phyloP scores from a whole-genome alignment of 2,329 filamentous ascomycete genomes.

The Lasiodiplodia sp. region DNA sequence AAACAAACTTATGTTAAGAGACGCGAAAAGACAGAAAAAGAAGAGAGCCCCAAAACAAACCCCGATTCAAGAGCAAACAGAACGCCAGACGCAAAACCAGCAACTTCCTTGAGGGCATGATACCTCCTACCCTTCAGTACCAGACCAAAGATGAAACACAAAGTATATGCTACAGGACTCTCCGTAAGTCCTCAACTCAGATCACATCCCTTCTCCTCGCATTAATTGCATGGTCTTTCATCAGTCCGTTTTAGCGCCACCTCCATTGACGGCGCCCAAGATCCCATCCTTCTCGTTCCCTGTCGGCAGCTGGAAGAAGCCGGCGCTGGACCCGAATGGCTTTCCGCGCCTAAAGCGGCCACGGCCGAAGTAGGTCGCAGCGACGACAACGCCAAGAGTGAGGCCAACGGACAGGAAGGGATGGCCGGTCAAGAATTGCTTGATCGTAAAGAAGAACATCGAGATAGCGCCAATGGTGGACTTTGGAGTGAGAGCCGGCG shows the following conservation, averaged over 20 bases:
- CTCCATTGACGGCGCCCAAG: constrained; percentile 47
- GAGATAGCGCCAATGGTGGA: constrained; percentile 76
- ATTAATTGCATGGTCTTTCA: constrained; percentile 27
- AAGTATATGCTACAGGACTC: constrained; percentile 21
- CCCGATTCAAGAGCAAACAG: neutral
- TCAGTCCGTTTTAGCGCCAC: constrained; percentile 41
- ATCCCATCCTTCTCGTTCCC: constrained; percentile 72
- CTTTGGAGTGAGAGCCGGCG: constrained; percentile 77
- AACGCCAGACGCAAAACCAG: constrained; percentile 21
- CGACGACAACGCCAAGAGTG: constrained; percentile 64
- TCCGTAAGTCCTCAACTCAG: neutral
- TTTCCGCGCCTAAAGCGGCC: constrained; percentile 40
- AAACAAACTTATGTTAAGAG: neutral
- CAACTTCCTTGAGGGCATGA: constrained; percentile 1
- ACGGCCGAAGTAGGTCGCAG: constrained; percentile 47
- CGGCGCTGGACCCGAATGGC: constrained; percentile 45
- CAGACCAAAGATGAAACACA: constrained; percentile 18
- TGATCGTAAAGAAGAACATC: constrained; percentile 67
- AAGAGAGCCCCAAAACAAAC: neutral
- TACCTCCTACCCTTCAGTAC: constrained; percentile 19
- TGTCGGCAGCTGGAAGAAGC: constrained; percentile 63
- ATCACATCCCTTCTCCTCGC: neutral
- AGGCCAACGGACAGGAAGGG: constrained; percentile 60
- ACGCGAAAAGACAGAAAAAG: neutral
- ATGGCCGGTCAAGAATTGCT: constrained; percentile 52